Conservation (phyloP, 257 asterid genomes). For the Euphrasia confusa region DNA sequence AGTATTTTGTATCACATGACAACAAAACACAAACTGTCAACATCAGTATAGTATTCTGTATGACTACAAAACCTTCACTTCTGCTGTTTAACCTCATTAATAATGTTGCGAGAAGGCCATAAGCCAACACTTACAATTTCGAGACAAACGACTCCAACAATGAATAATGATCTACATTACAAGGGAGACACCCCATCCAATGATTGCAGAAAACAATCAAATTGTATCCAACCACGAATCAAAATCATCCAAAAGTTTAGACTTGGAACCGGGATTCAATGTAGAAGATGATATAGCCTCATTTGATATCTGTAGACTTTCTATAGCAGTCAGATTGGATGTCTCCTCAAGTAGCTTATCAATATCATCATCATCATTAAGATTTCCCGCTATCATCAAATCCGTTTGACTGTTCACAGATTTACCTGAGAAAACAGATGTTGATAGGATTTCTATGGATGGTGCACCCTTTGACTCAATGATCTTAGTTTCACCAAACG, state of each 20-base stretch:
- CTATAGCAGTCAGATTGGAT: constrained; percentile 24
- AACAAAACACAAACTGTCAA: too few relatives aligned
- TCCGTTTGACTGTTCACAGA: constrained; percentile 25
- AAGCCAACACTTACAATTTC: neutral
- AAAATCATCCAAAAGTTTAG: constrained; percentile 63
- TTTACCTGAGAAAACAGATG: constrained; percentile 19
- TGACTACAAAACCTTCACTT: too few relatives aligned
- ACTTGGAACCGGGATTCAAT: constrained; percentile 34
- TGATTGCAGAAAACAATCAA: constrained; percentile 23
- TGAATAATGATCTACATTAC: neutral
- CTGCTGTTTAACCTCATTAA: too few relatives aligned
- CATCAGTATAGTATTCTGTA: too few relatives aligned
- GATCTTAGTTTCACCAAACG: constrained; percentile 40
- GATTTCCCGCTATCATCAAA: constrained; percentile 12
- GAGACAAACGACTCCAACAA: neutral
- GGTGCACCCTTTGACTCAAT: constrained; percentile 28
- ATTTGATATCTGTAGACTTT: constrained; percentile 7
- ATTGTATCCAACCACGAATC: constrained; percentile 85
- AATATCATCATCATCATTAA: constrained; percentile 36
- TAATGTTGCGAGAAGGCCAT: too few relatives aligned
- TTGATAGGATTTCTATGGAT: constrained; percentile 14
- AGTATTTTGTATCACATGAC: too few relatives aligned
- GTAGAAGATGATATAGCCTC: constrained; percentile 27
- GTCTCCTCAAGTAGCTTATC: constrained; percentile 61
- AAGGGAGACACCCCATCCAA: neutral